Evolutionary conservation across 257 asterid species (phyloP).

Genomic region (Datura wrightii): DNA sequence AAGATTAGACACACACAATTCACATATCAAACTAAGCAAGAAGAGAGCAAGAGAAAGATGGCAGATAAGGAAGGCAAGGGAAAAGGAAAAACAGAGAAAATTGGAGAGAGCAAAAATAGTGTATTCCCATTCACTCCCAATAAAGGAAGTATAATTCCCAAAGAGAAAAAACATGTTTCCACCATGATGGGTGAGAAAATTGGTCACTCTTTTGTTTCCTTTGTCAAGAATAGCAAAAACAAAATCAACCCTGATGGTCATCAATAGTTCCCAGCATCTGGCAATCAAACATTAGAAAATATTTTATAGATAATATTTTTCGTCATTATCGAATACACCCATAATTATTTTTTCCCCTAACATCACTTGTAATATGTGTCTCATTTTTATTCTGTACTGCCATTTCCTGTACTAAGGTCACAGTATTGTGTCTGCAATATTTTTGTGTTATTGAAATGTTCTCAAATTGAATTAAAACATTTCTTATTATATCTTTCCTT

Average conservation of each 20-base stretch:
- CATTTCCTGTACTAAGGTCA: background rate
- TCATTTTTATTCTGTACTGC: background rate
- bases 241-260: background rate
- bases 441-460: background rate
- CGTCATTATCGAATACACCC: background rate
- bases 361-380: background rate
- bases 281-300: background rate
- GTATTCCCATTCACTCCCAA: constrained; percentile 6
- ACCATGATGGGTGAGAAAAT: constrained; percentile 30
- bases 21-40: background rate
- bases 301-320: background rate
- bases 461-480: background rate
- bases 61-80: constrained; percentile 8
- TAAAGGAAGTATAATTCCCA: constrained; percentile 17
- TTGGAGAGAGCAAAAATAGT: constrained; percentile 9
- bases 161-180: constrained; percentile 31
- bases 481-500: background rate
- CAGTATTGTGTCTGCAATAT: background rate
- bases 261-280: background rate
- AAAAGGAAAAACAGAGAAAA: background rate
- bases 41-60: background rate
- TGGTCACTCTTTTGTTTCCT: background rate
- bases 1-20: background rate
- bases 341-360: too few species aligned
- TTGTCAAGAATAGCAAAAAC: constrained; percentile 15